Evolutionary conservation across 2,329 filamentous ascomycete species (phyloP).

Genomic region (Aspergillus quadricinctus): DNA sequence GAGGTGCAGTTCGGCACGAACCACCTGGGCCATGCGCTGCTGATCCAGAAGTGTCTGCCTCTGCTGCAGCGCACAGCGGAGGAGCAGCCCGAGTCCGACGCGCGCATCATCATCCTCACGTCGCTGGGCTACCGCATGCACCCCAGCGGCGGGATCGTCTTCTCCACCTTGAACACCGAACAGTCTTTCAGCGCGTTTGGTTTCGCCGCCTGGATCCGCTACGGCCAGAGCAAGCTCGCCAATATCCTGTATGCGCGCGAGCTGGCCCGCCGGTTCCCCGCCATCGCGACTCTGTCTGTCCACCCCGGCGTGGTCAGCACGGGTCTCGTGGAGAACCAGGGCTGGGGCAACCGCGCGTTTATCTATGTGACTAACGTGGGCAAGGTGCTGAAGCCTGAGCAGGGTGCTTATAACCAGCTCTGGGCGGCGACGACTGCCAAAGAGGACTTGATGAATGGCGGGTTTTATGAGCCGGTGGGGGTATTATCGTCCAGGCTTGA

Average conservation of each 20-base stretch:
- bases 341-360: conserved; percentile 5
- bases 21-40: not conserved
- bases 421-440: conserved; percentile 38
- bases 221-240: conserved; percentile 48
- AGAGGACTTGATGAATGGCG: conserved; percentile 6
- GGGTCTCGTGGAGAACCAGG: conserved; percentile 24
- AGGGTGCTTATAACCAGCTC: conserved; percentile 39
- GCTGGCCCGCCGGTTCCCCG: conserved; percentile 37
- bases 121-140: conserved; percentile 2
- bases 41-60: conserved; percentile 9
- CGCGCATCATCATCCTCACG: conserved; percentile 9
- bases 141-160: conserved; percentile 10
- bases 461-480: conserved; percentile 9
- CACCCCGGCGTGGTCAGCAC: conserved; percentile 43
- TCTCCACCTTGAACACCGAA: conserved; percentile 8
- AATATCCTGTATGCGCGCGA: conserved; percentile 43
- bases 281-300: conserved; percentile 34
- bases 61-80: conserved; percentile 4
- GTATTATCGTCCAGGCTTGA: conserved; percentile 3
- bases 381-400: conserved; percentile 22
- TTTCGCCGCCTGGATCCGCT: conserved; percentile 30
- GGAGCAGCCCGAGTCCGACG: not conserved
- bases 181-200: conserved; percentile 5
- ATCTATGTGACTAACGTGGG: conserved; percentile 8
- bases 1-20: too few relatives aligned